phyloP scores from a whole-genome alignment of 768 basidiomycete species.

The Candolleomyces eurysporus region DNA sequence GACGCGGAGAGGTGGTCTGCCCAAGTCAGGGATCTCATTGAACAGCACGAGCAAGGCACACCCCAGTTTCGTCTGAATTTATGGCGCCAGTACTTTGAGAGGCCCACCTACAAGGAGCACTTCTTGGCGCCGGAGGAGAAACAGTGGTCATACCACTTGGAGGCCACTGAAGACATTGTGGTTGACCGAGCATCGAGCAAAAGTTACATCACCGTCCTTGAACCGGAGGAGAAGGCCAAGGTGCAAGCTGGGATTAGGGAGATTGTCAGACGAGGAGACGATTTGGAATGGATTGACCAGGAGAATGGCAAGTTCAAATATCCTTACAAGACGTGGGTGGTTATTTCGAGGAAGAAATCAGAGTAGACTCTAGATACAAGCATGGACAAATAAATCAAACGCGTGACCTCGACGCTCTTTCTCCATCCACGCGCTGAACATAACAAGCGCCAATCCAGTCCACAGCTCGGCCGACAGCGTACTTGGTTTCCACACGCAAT shows the following conservation, averaged over 20 bases:
- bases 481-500: slow-evolving; percentile 24
- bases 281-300: slow-evolving; percentile 74
- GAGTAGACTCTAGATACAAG: neutral
- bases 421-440: neutral
- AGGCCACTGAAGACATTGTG: slow-evolving; percentile 51
- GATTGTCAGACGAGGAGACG: slow-evolving; percentile 60
- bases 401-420: slow-evolving; percentile 2
- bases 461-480: too few species aligned
- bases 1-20: slow-evolving; percentile 71
- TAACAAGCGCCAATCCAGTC: too few species aligned
- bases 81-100: slow-evolving; percentile 73
- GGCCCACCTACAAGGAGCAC: slow-evolving; percentile 50
- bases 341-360: slow-evolving; percentile 41
- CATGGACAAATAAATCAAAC: slow-evolving; percentile 2
- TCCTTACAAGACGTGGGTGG: slow-evolving; percentile 68
- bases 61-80: slow-evolving; percentile 80
- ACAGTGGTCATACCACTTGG: slow-evolving; percentile 50
- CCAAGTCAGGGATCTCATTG: slow-evolving; percentile 65
- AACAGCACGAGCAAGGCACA: slow-evolving; percentile 65
- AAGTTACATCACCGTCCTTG: slow-evolving; percentile 74
- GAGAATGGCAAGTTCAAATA: slow-evolving; percentile 73
- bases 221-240: slow-evolving; percentile 53
- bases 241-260: slow-evolving; percentile 49
- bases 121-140: slow-evolving; percentile 64
- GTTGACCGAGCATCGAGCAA: slow-evolving; percentile 76